A percentile compares a stretch with the other conserved stretches of the same genome.
These are phyloP conservation scores for Diaporthe longicolla DNA, from an alignment of 2,329 filamentous ascomycete species.

Conservation along the genomic window DNA sequence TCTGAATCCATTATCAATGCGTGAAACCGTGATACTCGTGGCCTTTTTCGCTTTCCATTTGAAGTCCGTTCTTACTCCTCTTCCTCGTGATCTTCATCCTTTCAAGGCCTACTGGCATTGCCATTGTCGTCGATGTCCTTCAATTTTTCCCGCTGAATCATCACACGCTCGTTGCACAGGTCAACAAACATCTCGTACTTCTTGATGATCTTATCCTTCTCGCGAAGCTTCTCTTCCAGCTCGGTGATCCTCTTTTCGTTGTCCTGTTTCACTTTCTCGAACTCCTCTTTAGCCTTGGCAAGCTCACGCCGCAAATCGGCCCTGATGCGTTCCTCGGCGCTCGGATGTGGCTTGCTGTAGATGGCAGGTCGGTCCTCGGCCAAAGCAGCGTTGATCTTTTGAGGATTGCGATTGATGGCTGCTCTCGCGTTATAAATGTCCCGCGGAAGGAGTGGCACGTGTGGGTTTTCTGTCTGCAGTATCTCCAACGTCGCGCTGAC, in stretches of 20 bases:
- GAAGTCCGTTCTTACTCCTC: not conserved
- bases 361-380: constrained; percentile 75
- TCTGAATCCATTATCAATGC: constrained; percentile 36
- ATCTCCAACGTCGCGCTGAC: constrained; percentile 77
- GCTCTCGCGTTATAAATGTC: constrained; percentile 79
- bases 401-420: constrained; percentile 75
- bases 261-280: constrained; percentile 68
- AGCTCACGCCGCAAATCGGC: constrained; percentile 74
- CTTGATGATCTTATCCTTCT: constrained; percentile 73
- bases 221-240: constrained; percentile 71
- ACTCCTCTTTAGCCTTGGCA: constrained; percentile 69
- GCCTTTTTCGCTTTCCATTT: not conserved
- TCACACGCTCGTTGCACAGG: constrained; percentile 77
- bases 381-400: constrained; percentile 71
- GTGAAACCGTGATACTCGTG: constrained; percentile 35
- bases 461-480: constrained; percentile 73
- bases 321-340: constrained; percentile 74
- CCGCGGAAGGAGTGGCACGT: constrained; percentile 73
- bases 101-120: constrained; percentile 31
- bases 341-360: constrained; percentile 75
- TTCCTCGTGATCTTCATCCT: not conserved
- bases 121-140: constrained; percentile 48
- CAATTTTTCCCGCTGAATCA: constrained; percentile 72
- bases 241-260: constrained; percentile 71
- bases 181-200: constrained; percentile 80